Conservation (phyloP, 148 eudicot species). For the Polygonum maritimum region DNA sequence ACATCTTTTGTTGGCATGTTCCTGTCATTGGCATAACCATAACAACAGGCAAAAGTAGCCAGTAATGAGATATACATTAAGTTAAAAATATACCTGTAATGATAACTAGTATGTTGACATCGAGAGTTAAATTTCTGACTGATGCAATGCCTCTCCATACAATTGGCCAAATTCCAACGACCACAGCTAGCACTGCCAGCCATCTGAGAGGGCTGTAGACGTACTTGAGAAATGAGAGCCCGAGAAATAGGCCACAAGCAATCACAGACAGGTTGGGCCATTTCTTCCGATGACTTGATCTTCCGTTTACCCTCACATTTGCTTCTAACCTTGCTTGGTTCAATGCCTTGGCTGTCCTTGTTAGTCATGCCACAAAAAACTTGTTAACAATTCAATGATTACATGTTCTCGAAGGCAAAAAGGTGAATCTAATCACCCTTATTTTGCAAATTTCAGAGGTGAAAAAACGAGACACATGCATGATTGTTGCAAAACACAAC, state of each 20-base stretch:
- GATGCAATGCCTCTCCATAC: slow-evolving; percentile 36
- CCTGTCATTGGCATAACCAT: background rate
- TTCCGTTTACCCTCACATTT: slow-evolving; percentile 49
- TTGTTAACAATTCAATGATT: background rate
- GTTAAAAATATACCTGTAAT: slow-evolving; percentile 49
- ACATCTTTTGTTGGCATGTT: background rate
- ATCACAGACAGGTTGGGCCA: slow-evolving; percentile 81
- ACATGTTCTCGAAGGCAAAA: background rate
- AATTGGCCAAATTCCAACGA: slow-evolving; percentile 61
- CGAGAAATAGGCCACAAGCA: slow-evolving; percentile 45
- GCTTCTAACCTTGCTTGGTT: slow-evolving; percentile 82
- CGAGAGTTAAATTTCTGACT: slow-evolving; percentile 41
- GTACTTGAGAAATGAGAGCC: slow-evolving; percentile 52
- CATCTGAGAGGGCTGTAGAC: slow-evolving; percentile 54
- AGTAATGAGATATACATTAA: background rate
- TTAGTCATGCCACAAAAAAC: background rate
- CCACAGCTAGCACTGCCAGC: slow-evolving; percentile 66
- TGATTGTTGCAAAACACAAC: background rate
- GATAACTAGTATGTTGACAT: slow-evolving; percentile 60
- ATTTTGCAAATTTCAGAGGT: background rate
- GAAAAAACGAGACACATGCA: background rate
- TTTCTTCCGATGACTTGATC: slow-evolving; percentile 32
- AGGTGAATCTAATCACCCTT: background rate
- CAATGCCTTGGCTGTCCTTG: slow-evolving; percentile 53
- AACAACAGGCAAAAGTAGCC: background rate